phyloP scores from a whole-genome alignment of 2,329 filamentous ascomycete genomes.

The Stagonosporopsis chrysanthemi region DNA sequence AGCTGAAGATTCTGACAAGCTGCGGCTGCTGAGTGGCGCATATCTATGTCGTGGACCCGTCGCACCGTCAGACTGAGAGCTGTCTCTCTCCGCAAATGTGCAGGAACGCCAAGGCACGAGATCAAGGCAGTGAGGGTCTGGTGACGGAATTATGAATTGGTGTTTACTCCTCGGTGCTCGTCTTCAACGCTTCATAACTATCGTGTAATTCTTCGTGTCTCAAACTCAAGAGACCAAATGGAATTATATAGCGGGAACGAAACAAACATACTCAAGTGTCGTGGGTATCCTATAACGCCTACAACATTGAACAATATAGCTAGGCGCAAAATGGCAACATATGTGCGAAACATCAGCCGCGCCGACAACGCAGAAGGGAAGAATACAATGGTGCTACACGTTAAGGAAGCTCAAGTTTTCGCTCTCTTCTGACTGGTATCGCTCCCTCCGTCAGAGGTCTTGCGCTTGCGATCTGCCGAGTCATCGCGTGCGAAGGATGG shows the following conservation, averaged over 20 bases:
- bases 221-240: slow-evolving; percentile 7
- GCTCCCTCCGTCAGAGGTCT: slow-evolving; percentile 50
- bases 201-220: slow-evolving; percentile 14
- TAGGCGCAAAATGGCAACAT: slow-evolving; percentile 8
- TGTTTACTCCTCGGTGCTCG: slow-evolving; percentile 26
- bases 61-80: not conserved
- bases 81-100: not conserved
- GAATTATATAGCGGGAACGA: slow-evolving; percentile 17
- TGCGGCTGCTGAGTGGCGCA: slow-evolving; percentile 6
- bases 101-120: not conserved
- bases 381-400: slow-evolving; percentile 20
- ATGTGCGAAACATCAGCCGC: slow-evolving; percentile 22
- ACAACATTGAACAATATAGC: slow-evolving; percentile 24
- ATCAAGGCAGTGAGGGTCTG: not conserved
- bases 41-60: slow-evolving; percentile 3
- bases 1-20: slow-evolving; percentile 7
- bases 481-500: slow-evolving; percentile 56
- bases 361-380: slow-evolving; percentile 13
- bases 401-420: slow-evolving; percentile 39
- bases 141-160: not conserved
- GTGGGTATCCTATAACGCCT: slow-evolving; percentile 41
- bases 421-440: slow-evolving; percentile 49
- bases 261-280: slow-evolving; percentile 25
- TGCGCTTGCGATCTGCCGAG: slow-evolving; percentile 50
- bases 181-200: slow-evolving; percentile 11